phyloP scores from a whole-genome alignment of 257 asterid genomes.

The Penstemon barbatus region DNA sequence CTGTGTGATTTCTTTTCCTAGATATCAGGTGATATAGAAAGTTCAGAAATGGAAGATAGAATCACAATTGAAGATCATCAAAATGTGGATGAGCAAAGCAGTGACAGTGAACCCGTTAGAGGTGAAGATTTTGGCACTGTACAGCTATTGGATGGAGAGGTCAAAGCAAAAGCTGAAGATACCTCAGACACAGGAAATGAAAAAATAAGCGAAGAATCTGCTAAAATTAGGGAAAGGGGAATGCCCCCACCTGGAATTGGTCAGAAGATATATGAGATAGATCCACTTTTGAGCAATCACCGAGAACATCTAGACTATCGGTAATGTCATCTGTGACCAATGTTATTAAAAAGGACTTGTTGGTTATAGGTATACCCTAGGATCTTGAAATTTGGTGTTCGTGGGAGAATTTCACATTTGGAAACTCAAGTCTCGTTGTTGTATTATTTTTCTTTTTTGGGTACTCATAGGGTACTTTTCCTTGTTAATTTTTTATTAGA shows the following conservation, averaged over 20 bases:
- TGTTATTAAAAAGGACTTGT: not conserved
- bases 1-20: conserved; percentile 33
- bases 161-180: conserved; percentile 32
- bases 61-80: conserved; percentile 38
- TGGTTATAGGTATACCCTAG: conserved; percentile 9
- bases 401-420: not conserved
- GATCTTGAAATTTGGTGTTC: conserved; percentile 9
- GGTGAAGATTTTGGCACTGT: conserved; percentile 37
- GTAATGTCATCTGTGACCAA: conserved; percentile 38
- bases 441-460: not conserved
- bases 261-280: conserved; percentile 85
- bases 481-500: conserved; percentile 1
- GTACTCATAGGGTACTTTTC: conserved; percentile 11
- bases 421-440: not conserved
- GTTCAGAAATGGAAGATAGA: conserved; percentile 38
- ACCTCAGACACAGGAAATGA: conserved; percentile 39
- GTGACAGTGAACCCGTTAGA: conserved; percentile 33
- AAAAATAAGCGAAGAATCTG: conserved; percentile 54
- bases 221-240: conserved; percentile 44
- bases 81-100: conserved; percentile 24
- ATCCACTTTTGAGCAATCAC: conserved; percentile 65
- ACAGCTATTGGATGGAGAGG: conserved; percentile 36
- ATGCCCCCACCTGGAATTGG: conserved; percentile 88
- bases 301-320: conserved; percentile 85
- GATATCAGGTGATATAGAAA: conserved; percentile 54